Base-by-base conservation (phyloP, 2,329 filamentous ascomycete genomes). In the Sarocladiaceae sp. region DNA sequence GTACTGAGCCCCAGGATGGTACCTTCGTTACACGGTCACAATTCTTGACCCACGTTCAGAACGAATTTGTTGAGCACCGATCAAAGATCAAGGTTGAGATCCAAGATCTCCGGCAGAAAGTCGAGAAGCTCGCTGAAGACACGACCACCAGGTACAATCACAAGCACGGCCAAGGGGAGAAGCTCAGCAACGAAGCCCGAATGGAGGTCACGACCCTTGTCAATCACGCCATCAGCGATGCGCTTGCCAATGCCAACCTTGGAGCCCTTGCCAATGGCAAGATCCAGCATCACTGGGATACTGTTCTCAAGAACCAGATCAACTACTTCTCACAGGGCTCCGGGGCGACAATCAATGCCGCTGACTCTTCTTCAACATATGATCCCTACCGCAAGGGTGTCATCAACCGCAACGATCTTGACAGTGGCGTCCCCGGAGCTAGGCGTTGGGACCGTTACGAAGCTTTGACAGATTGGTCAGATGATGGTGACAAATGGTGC, bases 401-500 rank as follows among this genome's bases (percentile, higher is more conserved):
- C 15, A 12, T 29, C 17, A 28, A 48, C 15, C 44, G 44, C 28
- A 25, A 17, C 5, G 26, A 31, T 26, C 26, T 48, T 5, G 15
- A 48, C 15, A 48, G 33, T 31, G 44, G 44, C n/a, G 13, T 48
- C 7, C 25, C 17, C 13, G 44, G 44, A 4, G 26, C 26, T 11
- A 18, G n/a, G 26, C 22, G 44, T 11, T 48, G 44, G 44, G 17
- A 48, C 22, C 44, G 33, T 4, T 33, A 17, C 12, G 44, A 48
- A 15, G 90, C 87, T 1, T 74, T 96, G 2, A 49, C 53, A 2
- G 70, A 74, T 3, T 96, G 92, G 90, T 74, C 84, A 10, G 88
- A 96, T 47, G 79, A 86, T 29, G 89, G 88, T 18, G 88, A 97
- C 56, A 95, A 90, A 68, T 97, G 90, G 88, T 97, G 93, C 66